Base-by-base conservation (phyloP, 495 filamentous ascomycete genomes). In the Lepraria neglecta region DNA sequence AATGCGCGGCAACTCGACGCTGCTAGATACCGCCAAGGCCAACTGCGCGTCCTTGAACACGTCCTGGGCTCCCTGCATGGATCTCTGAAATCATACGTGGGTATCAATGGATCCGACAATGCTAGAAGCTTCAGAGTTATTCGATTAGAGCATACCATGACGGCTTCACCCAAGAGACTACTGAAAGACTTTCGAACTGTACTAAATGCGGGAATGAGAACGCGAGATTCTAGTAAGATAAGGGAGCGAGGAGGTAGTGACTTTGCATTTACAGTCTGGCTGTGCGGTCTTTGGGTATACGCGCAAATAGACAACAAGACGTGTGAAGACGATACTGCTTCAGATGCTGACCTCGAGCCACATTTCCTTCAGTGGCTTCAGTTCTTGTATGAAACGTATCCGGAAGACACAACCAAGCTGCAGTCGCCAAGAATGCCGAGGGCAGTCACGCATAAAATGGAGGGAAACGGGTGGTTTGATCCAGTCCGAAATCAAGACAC, bases 221-320 rank as follows among this genome's bases (percentile, higher is more conserved):
- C 62, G 11, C 63, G 67, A 38, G 62, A 67, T 24, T 38, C 60
- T 17, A 40, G 5, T 0, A 67, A 64, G 44, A 66, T 69, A 10
- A 59, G 58, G 45, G 52, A 65, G 51, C 56, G 54, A 24, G 58
- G 60, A 33, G 65, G 62, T 40, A 44, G 48, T 28, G 67, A 69
- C 42, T 61, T 60, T 30, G 63, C 63, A 21, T 67, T 67, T 33
- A 63, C 67, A 11, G n/a, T 62, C 24, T 69, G 67, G 67, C 47
- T 67, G 0, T 67, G 62, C 30, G 65, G 65, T 1, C 44, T 67
- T 19, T 59, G 60, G 40, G 12, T 59, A 3, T 66, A 45, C 19
- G 24, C 10, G n/a, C 28, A 27, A 3, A 28, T 21, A n/a, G 33
- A 47, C 14, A 12, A 6, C 27, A 38, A 48, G 7, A 38, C 2